phyloP scores from a whole-genome alignment of 768 basidiomycete species.

The Termitomyces sp. region DNA sequence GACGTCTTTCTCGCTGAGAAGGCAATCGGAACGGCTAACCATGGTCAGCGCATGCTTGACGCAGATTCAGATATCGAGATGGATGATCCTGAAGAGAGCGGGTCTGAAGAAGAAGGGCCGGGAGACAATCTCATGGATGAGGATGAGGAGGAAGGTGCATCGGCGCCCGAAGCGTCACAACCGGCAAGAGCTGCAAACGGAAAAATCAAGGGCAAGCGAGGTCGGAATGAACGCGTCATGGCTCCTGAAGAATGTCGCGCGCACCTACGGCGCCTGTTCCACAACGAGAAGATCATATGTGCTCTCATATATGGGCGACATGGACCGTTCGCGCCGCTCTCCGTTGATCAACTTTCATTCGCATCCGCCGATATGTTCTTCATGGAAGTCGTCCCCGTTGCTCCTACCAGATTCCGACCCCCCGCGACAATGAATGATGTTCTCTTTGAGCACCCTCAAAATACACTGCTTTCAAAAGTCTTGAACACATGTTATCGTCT shows the following conservation, averaged over 20 bases:
- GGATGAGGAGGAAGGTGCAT: conserved; percentile 21
- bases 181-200: conserved; percentile 74
- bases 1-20: conserved; percentile 67
- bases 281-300: conserved; percentile 78
- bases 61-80: conserved; percentile 49
- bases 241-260: conserved; percentile 91
- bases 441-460: conserved; percentile 95
- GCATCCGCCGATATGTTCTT: conserved; percentile 97
- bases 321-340: conserved; percentile 72
- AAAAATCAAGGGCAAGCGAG: conserved; percentile 69
- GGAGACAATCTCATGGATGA: conserved; percentile 51
- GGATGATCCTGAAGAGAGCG: conserved; percentile 47
- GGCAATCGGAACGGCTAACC: conserved; percentile 25
- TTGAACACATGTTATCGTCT: conserved; percentile 77
- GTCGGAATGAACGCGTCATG: conserved; percentile 88
- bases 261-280: conserved; percentile 86
- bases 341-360: conserved; percentile 55
- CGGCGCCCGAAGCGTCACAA: conserved; percentile 15
- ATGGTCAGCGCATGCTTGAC: conserved; percentile 21
- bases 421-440: conserved; percentile 89
- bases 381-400: conserved; percentile 85
- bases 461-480: conserved; percentile 81
- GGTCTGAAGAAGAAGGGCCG: conserved; percentile 30
- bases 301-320: conserved; percentile 90
- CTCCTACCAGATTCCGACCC: conserved; percentile 95